phyloP scores from a whole-genome alignment of 2,329 filamentous ascomycete species.

The Clonostachys rosea region DNA sequence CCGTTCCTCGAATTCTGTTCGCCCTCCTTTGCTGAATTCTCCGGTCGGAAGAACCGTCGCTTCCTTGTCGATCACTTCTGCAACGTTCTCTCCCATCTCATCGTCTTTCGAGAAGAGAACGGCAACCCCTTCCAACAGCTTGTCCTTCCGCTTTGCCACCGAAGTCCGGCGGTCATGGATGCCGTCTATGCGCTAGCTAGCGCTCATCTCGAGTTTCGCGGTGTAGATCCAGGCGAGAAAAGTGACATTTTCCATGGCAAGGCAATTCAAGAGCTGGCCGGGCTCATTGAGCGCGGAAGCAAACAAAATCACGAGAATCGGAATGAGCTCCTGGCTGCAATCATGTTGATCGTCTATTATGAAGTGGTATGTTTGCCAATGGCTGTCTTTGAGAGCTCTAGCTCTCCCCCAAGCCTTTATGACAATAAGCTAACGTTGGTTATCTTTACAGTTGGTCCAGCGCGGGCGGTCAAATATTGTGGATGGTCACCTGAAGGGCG shows the following conservation, averaged over 20 bases:
- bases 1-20: conserved; percentile 43
- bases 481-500: conserved; percentile 56
- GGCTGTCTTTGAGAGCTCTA: neutral
- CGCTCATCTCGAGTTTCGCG: conserved; percentile 72
- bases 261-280: conserved; percentile 52
- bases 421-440: conserved; percentile 5
- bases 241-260: conserved; percentile 56
- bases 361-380: conserved; percentile 48
- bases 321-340: conserved; percentile 55
- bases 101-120: conserved; percentile 58
- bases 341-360: conserved; percentile 59
- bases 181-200: conserved; percentile 81
- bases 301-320: conserved; percentile 37
- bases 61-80: conserved; percentile 58
- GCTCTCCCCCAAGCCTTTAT: no score
- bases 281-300: conserved; percentile 42
- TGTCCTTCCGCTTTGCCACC: conserved; percentile 53
- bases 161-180: conserved; percentile 63
- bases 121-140: conserved; percentile 61
- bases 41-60: conserved; percentile 46
- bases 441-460: conserved; percentile 47
- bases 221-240: conserved; percentile 45
- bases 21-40: conserved; percentile 54
- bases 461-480: conserved; percentile 55
- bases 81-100: conserved; percentile 59